These are phyloP conservation scores for Suaeda aralocaspica DNA, from an alignment of 148 eudicot species.

Conservation along the genomic window DNA sequence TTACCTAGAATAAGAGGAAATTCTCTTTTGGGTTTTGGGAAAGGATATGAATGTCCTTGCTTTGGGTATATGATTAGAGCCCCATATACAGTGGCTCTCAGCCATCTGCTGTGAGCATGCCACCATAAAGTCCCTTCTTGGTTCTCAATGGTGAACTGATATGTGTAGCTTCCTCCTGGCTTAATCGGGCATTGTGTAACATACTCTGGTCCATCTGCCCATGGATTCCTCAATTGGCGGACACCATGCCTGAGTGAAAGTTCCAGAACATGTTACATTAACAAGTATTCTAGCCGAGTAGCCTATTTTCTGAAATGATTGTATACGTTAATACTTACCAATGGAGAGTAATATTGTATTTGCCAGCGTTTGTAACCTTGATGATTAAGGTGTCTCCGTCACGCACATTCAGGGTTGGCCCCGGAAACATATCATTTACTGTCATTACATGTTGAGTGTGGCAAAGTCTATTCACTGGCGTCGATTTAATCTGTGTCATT, in stretches of 20 bases:
- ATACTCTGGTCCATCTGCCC: conserved; percentile 94
- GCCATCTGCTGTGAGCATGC: conserved; percentile 94
- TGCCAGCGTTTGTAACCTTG: conserved; percentile 57
- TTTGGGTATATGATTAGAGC: conserved; percentile 75
- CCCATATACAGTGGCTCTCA: conserved; percentile 91
- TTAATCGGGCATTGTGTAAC: conserved; percentile 94
- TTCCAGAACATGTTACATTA: not conserved
- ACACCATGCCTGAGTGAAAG: conserved; percentile 68
- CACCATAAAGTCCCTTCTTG: conserved; percentile 96
- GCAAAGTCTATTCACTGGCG: conserved; percentile 68
- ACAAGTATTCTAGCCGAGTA: not conserved
- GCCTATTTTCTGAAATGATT: not conserved
- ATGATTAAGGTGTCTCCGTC: conserved; percentile 71
- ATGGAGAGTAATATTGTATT: conserved; percentile 70
- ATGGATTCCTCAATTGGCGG: conserved; percentile 75
- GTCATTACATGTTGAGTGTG: conserved; percentile 54
- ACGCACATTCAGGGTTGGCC: conserved; percentile 63
- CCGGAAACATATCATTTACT: conserved; percentile 83
- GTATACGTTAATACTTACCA: conserved; percentile 43
- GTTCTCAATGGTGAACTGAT: conserved; percentile 61
- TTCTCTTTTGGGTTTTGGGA: conserved; percentile 59
- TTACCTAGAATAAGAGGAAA: conserved; percentile 74
- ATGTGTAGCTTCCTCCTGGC: conserved; percentile 79
- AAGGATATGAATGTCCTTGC: conserved; percentile 60
- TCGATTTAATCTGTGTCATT: conserved; percentile 50